phyloP scores from a whole-genome alignment of 2,329 filamentous ascomycete species.

The Diplocarpon rosae region DNA sequence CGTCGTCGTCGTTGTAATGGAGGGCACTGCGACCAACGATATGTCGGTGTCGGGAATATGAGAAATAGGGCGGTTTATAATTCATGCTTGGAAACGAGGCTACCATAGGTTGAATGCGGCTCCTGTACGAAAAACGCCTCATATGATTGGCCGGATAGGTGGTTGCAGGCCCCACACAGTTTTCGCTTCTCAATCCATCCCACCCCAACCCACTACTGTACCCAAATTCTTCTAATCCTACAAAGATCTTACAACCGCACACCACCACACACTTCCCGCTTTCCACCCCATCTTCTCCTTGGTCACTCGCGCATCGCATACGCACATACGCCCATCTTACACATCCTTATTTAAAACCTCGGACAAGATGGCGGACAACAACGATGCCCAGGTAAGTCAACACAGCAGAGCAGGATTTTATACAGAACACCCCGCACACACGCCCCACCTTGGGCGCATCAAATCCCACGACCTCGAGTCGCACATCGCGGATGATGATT shows the following conservation, averaged over 20 bases:
- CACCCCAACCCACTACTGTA: too few relatives aligned
- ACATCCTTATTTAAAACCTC: slow-evolving; percentile 18
- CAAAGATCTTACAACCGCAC: not conserved
- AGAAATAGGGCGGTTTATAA: too few relatives aligned
- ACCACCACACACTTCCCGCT: slow-evolving; percentile 10
- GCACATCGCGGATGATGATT: too few relatives aligned
- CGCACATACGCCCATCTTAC: slow-evolving; percentile 2
- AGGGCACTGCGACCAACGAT: too few relatives aligned
- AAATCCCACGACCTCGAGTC: not conserved
- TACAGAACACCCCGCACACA: slow-evolving; percentile 7
- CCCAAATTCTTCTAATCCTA: not conserved
- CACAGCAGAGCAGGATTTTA: slow-evolving; percentile 1
- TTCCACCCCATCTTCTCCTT: slow-evolving; percentile 1
- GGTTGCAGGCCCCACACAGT: too few relatives aligned
- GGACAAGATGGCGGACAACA: slow-evolving; percentile 47
- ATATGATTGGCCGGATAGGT: not conserved
- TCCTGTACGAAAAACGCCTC: not conserved
- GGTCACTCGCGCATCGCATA: slow-evolving; percentile 4
- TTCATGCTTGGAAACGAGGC: too few relatives aligned
- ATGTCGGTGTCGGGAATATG: too few relatives aligned
- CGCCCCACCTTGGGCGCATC: slow-evolving; percentile 4
- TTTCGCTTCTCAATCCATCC: too few relatives aligned
- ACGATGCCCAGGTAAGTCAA: slow-evolving; percentile 33
- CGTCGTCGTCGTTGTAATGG: too few relatives aligned
- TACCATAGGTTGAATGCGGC: too few relatives aligned